Conservation (phyloP, 1,284 basidiomycete genomes). For the Fomes fomentarius region DNA sequence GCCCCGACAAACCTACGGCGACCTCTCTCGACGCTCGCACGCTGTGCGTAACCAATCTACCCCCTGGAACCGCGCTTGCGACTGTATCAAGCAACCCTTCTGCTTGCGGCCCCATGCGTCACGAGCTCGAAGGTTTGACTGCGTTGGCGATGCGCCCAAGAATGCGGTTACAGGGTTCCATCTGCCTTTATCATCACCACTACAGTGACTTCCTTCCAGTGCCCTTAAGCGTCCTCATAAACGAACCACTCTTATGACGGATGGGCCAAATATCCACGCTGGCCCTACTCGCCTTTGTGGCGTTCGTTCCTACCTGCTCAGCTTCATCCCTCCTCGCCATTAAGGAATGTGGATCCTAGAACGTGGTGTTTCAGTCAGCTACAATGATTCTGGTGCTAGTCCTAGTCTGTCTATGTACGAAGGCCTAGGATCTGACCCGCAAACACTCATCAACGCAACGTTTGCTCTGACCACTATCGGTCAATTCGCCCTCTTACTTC, state of each 20-base stretch:
- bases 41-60: no score
- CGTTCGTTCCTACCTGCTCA: neutral
- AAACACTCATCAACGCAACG: slow-evolving; percentile 19
- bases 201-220: no score
- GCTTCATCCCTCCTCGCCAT: no score
- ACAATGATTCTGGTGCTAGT: neutral
- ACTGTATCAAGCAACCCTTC: no score
- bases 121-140: no score
- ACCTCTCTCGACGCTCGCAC: no score
- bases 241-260: neutral
- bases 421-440: slow-evolving; percentile 15
- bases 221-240: neutral
- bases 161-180: no score
- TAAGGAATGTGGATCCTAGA: neutral
- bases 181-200: no score
- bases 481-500: slow-evolving; percentile 20
- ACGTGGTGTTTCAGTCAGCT: neutral
- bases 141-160: no score
- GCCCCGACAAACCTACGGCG: no score
- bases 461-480: slow-evolving; percentile 27
- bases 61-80: no score
- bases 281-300: slow-evolving; percentile 3
- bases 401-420: slow-evolving; percentile 5
- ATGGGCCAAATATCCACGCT: slow-evolving; percentile 7
- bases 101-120: no score